Conservation (phyloP, 2,329 filamentous ascomycete genomes). For the Penicillium sp. region DNA sequence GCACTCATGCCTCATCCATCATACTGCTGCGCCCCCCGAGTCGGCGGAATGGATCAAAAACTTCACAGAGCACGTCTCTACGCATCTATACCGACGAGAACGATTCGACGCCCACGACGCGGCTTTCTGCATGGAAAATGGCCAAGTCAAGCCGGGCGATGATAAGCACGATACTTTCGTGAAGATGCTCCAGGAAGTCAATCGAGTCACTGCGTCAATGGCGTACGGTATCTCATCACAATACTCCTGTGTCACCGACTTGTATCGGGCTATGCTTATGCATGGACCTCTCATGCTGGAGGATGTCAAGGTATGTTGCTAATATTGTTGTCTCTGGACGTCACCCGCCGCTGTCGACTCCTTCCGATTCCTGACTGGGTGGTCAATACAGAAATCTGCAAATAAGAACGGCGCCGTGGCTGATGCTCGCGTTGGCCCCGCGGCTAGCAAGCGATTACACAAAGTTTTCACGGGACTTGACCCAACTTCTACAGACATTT, state of each 20-base stretch:
- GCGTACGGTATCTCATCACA: conserved; percentile 68
- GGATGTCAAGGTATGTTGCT: conserved; percentile 51
- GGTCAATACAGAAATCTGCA: conserved; percentile 45
- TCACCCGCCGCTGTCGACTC: background rate
- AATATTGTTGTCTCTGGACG: background rate
- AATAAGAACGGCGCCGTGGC: conserved; percentile 51
- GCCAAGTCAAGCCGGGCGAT: conserved; percentile 72
- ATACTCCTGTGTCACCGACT: conserved; percentile 59
- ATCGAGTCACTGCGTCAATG: conserved; percentile 69
- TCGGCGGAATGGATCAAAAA: conserved; percentile 72
- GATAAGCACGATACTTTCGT: conserved; percentile 67
- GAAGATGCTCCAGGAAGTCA: conserved; percentile 75
- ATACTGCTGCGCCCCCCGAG: conserved; percentile 62
- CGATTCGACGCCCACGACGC: conserved; percentile 51
- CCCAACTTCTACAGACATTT: conserved; percentile 48
- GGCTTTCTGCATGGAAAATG: conserved; percentile 76
- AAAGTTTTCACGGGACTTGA: conserved; percentile 54
- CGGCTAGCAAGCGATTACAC: conserved; percentile 50
- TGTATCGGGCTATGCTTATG: conserved; percentile 62
- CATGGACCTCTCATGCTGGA: conserved; percentile 65
- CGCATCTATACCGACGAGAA: conserved; percentile 66
- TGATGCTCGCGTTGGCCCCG: conserved; percentile 50
- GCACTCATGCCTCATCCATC: conserved; percentile 69
- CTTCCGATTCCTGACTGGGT: background rate
- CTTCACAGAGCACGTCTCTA: conserved; percentile 79